These are phyloP conservation scores for Globisporangium uncinulatum DNA, from an alignment of 352 stramenopile species.

Conservation along the genomic window DNA sequence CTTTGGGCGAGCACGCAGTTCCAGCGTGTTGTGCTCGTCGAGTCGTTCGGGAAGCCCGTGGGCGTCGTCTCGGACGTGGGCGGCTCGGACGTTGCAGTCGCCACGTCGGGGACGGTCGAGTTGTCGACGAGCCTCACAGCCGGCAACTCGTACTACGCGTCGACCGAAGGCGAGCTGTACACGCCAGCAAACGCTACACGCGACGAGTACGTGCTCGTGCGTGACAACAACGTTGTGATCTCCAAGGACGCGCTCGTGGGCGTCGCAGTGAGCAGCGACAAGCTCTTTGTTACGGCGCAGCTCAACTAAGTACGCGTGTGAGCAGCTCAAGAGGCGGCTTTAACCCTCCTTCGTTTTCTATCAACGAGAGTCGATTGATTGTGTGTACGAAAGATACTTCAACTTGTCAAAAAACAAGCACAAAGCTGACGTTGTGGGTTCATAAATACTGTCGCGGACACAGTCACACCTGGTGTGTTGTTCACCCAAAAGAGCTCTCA, in stretches of 20 bases:
- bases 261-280: constrained; percentile 53
- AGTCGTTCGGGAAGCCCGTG: constrained; percentile 66
- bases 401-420: too few species aligned
- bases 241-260: constrained; percentile 73
- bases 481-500: constrained; percentile 23
- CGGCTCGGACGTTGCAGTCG: constrained; percentile 45
- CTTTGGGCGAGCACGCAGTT: constrained; percentile 45
- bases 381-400: too few species aligned
- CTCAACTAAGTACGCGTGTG: constrained; percentile 1
- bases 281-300: constrained; percentile 44
- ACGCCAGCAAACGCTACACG: constrained; percentile 34
- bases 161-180: constrained; percentile 59
- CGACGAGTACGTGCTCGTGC: constrained; percentile 55
- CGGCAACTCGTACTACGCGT: constrained; percentile 61
- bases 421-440: neutral
- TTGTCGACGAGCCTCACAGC: constrained; percentile 28
- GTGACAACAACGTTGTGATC: constrained; percentile 67
- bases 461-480: neutral
- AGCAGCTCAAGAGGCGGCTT: too few species aligned
- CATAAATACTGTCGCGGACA: neutral
- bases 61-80: constrained; percentile 60
- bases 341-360: too few species aligned
- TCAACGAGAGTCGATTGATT: too few species aligned
- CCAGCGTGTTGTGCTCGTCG: constrained; percentile 66
- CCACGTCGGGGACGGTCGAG: constrained; percentile 56